A percentile compares a stretch with the other conserved stretches of the same genome.
Evolutionary conservation across 164 flowering plant species (phyloP).

Genomic region (Chimonanthus salicifolius): DNA sequence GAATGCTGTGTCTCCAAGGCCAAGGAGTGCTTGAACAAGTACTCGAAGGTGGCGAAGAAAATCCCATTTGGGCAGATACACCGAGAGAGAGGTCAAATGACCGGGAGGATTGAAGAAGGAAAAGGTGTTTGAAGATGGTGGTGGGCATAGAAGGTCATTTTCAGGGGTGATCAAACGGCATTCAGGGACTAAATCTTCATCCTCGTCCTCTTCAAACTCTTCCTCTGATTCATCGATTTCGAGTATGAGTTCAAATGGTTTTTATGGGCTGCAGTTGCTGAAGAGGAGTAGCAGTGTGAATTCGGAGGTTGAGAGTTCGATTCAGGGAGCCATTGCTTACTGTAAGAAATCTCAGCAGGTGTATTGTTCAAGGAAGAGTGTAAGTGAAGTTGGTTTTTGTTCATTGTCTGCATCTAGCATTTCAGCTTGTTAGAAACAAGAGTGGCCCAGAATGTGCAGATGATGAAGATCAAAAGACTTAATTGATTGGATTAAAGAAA

Average conservation of each 20-base stretch:
- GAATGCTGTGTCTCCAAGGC: conserved; percentile 18
- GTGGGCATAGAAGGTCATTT: conserved; percentile 51
- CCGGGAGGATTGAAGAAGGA: conserved; percentile 25
- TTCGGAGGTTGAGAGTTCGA: conserved; percentile 33
- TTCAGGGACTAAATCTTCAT: conserved; percentile 32
- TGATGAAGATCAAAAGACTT: conserved; percentile 24
- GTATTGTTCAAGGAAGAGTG: conserved; percentile 35
- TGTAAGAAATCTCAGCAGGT: conserved; percentile 54
- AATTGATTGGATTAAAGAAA: neutral
- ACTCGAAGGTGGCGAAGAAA: conserved; percentile 32
- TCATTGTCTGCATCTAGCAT: conserved; percentile 37
- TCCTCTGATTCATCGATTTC: conserved; percentile 35
- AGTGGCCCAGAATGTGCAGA: conserved; percentile 39
- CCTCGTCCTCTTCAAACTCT: conserved; percentile 39
- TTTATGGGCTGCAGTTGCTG: conserved; percentile 27
- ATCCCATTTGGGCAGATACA: conserved; percentile 37
- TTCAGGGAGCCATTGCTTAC: conserved; percentile 38
- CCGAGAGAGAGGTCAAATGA: conserved; percentile 20
- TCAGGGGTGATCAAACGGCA: conserved; percentile 50
- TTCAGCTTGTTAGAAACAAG: conserved; percentile 35
- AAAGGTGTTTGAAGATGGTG: conserved; percentile 27
- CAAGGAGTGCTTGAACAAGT: conserved; percentile 34
- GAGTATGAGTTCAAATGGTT: conserved; percentile 28
- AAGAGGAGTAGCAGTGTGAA: conserved; percentile 54
- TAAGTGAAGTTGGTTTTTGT: conserved; percentile 43